Evolutionary conservation across 2,329 filamentous ascomycete genomes (phyloP), one percentile per base, ranked within the genome.

Genomic region (Sporothrix brunneoviolacea): DNA sequence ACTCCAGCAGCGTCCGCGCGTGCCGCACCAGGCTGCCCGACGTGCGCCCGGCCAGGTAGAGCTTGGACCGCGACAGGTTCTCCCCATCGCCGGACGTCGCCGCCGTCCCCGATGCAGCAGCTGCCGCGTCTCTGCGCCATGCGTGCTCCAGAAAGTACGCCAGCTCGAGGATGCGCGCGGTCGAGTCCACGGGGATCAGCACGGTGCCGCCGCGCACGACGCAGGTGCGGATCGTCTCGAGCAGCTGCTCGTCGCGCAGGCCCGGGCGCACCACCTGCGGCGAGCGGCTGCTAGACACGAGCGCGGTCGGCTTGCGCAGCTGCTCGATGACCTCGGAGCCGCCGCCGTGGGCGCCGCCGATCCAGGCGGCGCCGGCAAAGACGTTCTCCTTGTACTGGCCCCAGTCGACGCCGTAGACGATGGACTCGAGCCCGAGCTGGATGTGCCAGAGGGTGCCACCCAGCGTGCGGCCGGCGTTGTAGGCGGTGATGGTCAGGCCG

Each of bases 381-480:
- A 97, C 90, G 68, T 95, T 95, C 65, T 98, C 93, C 59, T 89
- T 82, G n/a, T 87, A 89, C 68, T 96, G 91, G 60, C 96, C 96
- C 93, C 93, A 98, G 63, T 97, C 91, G 16, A 96, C 88, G 0
- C 93, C 91, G 61, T 98, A 97, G 1, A 98, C 91, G 37, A 98
- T 91, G 1, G 91, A 96, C 66, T 98, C 93, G 63, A 96, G 78
- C 0, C 91, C 90, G 70, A 97, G 90, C 62, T 97, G 91, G 57
- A 98, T 91, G 62, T 97, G 91, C 93, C 93, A 98, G 72, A 98
- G 95, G 21, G 93, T 97, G 50, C 93, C 93, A 65, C 93, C 93
- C 0, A 97, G 79, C 0, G 91, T 96, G 64, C 96, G 91, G 56
- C 93, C 93, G 8, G 93, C 90, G 68, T 94, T 95, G 70, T 97